phyloP scores from a whole-genome alignment of 2,329 filamentous ascomycete species.

The Chrysosphaeria jannelii region DNA sequence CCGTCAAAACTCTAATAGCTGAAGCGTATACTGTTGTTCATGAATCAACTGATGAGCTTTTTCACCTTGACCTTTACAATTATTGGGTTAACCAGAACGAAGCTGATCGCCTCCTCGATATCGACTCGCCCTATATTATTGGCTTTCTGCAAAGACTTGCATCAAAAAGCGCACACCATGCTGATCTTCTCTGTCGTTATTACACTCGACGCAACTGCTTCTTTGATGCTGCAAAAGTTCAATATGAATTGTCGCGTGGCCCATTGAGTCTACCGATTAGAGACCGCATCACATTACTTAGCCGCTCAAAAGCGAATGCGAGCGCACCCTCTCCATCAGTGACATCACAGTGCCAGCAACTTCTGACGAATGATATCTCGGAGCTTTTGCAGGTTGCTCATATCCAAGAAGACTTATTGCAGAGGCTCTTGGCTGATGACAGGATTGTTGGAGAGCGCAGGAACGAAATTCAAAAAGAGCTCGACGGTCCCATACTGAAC shows the following conservation, averaged over 20 bases:
- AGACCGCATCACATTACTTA: conserved; percentile 66
- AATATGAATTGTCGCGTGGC: conserved; percentile 54
- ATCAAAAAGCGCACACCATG: conserved; percentile 39
- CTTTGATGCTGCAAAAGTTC: conserved; percentile 66
- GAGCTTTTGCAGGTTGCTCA: conserved; percentile 78
- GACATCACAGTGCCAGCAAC: conserved; percentile 52
- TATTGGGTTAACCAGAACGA: conserved; percentile 79
- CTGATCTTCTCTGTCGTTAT: conserved; percentile 79
- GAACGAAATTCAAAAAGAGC: conserved; percentile 28
- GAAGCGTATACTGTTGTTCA: conserved; percentile 86
- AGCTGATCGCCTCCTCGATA: conserved; percentile 59
- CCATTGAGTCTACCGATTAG: too few relatives aligned
- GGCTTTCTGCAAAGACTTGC: conserved; percentile 61
- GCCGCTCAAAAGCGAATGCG: conserved; percentile 72
- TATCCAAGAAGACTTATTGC: conserved; percentile 75
- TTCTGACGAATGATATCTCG: conserved; percentile 56
- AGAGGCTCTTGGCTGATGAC: conserved; percentile 41
- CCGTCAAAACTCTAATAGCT: conserved; percentile 42
- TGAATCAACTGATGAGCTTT: conserved; percentile 67
- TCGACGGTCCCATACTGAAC: conserved; percentile 51
- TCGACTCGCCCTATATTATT: conserved; percentile 60
- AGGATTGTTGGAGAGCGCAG: conserved; percentile 35
- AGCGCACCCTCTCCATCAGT: conserved; percentile 54
- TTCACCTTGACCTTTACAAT: conserved; percentile 88
- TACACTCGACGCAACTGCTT: conserved; percentile 62